phyloP scores from a whole-genome alignment of 169 alveolate species.

The Pseudocohnilembus persalinus region DNA sequence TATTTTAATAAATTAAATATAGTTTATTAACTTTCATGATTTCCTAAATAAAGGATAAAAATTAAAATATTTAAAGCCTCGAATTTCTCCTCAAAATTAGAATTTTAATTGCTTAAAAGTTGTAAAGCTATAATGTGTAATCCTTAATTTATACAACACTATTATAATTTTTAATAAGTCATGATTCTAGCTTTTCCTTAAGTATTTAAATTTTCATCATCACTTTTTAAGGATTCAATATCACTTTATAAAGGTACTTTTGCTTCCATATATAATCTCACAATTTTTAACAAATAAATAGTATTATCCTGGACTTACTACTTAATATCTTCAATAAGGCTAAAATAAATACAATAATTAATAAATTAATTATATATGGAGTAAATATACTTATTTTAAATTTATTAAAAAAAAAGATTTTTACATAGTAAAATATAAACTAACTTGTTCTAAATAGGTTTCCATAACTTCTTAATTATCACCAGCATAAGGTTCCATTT shows the following conservation, averaged over 20 bases:
- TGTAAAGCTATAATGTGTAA: background rate
- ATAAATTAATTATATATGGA: too few species aligned
- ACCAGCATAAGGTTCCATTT: background rate
- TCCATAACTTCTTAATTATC: background rate
- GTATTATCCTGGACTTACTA: too few species aligned
- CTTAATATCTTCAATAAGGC: background rate
- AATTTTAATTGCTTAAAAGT: background rate
- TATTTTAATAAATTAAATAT: too few species aligned
- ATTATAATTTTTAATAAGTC: too few species aligned
- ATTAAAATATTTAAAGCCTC: background rate
- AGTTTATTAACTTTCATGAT: background rate
- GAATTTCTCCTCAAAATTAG: background rate
- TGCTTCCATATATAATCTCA: background rate
- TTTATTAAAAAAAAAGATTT: too few species aligned
- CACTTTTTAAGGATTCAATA: background rate
- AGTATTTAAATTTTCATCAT: too few species aligned
- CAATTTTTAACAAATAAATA: background rate
- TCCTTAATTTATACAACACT: background rate
- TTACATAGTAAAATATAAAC: background rate
- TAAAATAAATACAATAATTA: too few species aligned
- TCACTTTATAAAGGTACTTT: background rate
- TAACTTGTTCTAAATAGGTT: background rate
- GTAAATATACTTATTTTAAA: too few species aligned
- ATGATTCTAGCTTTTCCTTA: background rate
- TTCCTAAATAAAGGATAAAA: background rate